A percentile compares a stretch with the other conserved stretches of the same genome.
Evolutionary conservation across 805 yeast genomes (phyloP).

Genomic region (Zygoascus bituminiphila): DNA sequence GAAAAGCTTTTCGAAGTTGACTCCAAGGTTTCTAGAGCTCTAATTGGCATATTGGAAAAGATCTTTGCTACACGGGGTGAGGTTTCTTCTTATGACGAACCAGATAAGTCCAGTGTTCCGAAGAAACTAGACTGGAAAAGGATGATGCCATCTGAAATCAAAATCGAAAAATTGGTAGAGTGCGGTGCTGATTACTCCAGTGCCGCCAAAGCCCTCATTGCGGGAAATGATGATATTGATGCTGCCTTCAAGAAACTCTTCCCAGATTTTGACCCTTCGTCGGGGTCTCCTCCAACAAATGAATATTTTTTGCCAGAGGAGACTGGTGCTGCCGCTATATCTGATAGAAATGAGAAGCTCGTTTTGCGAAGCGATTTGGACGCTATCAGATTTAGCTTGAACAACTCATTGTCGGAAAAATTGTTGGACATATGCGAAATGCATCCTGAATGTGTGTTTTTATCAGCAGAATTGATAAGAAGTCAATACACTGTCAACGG

Average conservation of each 20-base stretch:
- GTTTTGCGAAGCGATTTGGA: neutral
- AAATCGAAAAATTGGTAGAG: slow-evolving; percentile 18
- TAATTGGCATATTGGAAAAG: slow-evolving; percentile 15
- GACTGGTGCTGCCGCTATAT: neutral
- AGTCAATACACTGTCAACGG: neutral
- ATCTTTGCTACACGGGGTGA: slow-evolving; percentile 17
- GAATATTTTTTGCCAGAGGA: neutral
- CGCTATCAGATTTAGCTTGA: neutral
- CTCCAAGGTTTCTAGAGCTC: slow-evolving; percentile 9
- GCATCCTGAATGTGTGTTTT: neutral
- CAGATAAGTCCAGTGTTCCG: slow-evolving; percentile 13
- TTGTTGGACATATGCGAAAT: neutral
- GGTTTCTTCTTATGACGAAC: slow-evolving; percentile 3
- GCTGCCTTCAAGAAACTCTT: neutral
- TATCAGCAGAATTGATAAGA: neutral
- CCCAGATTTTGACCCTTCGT: neutral
- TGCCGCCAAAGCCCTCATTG: neutral
- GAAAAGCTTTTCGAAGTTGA: slow-evolving; percentile 12
- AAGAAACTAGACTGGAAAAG: slow-evolving; percentile 17
- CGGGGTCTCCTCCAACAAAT: slow-evolving; percentile 13
- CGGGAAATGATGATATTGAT: neutral
- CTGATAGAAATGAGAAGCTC: neutral
- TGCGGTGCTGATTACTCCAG: neutral
- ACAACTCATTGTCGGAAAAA: neutral
- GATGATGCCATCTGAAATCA: slow-evolving; percentile 22